Evolutionary conservation across 345 rosid species (phyloP).

Genomic region (Capsella bursapastoris): DNA sequence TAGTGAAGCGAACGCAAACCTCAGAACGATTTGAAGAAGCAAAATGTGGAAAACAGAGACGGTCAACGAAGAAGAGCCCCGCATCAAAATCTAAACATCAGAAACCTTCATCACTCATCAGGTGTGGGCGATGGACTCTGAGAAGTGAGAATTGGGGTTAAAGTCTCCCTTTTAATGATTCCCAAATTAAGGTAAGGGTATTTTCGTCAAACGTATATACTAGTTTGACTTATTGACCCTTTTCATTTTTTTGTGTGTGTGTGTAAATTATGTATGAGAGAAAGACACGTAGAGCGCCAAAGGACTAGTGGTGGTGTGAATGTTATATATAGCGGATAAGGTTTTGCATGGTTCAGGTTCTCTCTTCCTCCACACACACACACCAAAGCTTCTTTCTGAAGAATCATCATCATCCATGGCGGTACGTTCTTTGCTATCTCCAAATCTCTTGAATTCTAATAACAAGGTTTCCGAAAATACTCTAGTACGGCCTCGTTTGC

Average conservation of each 20-base stretch:
- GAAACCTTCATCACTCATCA: too few species aligned
- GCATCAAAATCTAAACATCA: too few species aligned
- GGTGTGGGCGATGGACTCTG: too few species aligned
- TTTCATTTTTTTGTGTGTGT: neutral
- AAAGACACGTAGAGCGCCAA: constrained; percentile 32
- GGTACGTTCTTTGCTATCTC: constrained; percentile 35
- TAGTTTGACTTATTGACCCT: neutral
- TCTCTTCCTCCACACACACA: constrained; percentile 3
- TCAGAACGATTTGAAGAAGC: too few species aligned
- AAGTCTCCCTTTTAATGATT: too few species aligned
- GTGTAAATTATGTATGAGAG: neutral
- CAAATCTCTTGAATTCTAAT: constrained; percentile 37
- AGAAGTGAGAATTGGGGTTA: too few species aligned
- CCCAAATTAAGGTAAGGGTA: too few species aligned
- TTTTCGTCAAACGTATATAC: neutral
- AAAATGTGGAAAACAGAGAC: neutral
- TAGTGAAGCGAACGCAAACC: too few species aligned
- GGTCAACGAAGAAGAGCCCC: too few species aligned
- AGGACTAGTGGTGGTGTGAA: constrained; percentile 25
- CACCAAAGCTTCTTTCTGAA: constrained; percentile 15
- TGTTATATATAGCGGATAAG: constrained; percentile 29
- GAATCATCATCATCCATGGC: constrained; percentile 38
- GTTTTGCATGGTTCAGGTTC: constrained; percentile 19
- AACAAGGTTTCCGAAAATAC: constrained; percentile 1
- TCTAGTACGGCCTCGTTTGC: constrained; percentile 26